A percentile compares a stretch with the other conserved stretches of the same genome.
Conservation (phyloP, 148 eudicot species). For the Vaccinium corymbosum region DNA sequence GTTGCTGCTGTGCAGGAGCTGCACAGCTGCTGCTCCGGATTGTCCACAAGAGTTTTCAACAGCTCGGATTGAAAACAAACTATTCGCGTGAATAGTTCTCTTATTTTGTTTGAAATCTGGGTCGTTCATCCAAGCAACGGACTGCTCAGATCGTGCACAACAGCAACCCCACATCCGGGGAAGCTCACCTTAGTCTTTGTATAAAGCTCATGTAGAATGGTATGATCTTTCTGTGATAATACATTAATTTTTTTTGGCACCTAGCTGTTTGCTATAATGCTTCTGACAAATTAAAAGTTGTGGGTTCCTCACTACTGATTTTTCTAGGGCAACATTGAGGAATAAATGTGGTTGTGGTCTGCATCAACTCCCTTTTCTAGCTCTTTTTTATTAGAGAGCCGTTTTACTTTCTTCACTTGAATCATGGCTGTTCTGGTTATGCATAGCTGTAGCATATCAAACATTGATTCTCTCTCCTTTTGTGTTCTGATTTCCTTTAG, state of each 20-base stretch:
- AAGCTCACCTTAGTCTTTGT: not conserved
- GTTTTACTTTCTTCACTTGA: conserved; percentile 34
- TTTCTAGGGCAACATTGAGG: conserved; percentile 20
- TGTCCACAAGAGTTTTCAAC: no score
- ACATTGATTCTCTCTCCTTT: conserved; percentile 27
- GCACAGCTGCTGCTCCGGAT: no score
- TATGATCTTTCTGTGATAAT: not conserved
- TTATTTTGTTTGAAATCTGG: no score
- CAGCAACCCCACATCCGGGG: no score
- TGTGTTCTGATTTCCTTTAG: not conserved
- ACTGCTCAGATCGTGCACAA: no score
- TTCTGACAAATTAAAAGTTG: conserved; percentile 26
- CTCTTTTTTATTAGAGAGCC: conserved; percentile 8
- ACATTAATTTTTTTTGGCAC: not conserved
- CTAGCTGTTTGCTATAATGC: conserved; percentile 18
- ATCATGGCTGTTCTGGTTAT: conserved; percentile 31
- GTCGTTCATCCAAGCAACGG: no score
- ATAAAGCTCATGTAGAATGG: not conserved
- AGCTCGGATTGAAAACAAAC: no score
- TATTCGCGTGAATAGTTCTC: no score
- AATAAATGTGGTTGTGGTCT: conserved; percentile 26
- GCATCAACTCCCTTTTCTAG: conserved; percentile 14
- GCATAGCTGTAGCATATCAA: conserved; percentile 37
- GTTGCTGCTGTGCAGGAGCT: no score
- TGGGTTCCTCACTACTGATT: conserved; percentile 24